Percentiles rank a stretch among this genome's conserved stretches.
phyloP scores from a whole-genome alignment of 371 early-diverging fungal genomes.

The Gilbertella persicaria region DNA sequence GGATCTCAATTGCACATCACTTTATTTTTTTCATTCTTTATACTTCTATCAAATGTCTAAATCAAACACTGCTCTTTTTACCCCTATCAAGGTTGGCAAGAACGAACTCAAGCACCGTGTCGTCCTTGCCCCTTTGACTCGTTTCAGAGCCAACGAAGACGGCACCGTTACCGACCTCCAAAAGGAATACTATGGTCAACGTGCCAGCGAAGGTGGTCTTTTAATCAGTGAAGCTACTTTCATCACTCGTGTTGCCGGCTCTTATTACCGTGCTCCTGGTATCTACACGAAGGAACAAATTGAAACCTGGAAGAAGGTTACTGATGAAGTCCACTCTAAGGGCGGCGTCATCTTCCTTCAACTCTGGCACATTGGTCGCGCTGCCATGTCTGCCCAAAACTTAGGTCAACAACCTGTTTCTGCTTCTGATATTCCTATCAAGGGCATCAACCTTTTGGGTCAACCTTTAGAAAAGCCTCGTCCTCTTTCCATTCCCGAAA shows the following conservation, averaged over 20 bases:
- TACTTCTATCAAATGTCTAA: neutral
- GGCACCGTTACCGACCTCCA: conserved; percentile 46
- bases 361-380: conserved; percentile 54
- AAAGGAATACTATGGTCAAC: conserved; percentile 59
- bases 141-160: conserved; percentile 37
- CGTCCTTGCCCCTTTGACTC: conserved; percentile 56
- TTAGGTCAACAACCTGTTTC: conserved; percentile 11
- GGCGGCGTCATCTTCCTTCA: conserved; percentile 60
- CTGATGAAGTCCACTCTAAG: conserved; percentile 58
- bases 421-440: conserved; percentile 15
- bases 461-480: conserved; percentile 20
- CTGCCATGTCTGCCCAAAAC: conserved; percentile 3
- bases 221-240: conserved; percentile 60
- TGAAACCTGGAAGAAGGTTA: conserved; percentile 57
- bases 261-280: conserved; percentile 40
- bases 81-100: conserved; percentile 32
- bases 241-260: conserved; percentile 37
- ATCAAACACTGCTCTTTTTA: conserved; percentile 1
- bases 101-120: conserved; percentile 49
- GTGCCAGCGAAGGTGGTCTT: conserved; percentile 58
- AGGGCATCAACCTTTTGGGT: conserved; percentile 6
- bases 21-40: neutral
- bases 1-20: no score
- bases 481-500: conserved; percentile 65
- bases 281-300: conserved; percentile 47